Evolutionary conservation across 1,139 yeast genomes (phyloP).

Genomic region (Sugiyamaella grinbergsii): DNA sequence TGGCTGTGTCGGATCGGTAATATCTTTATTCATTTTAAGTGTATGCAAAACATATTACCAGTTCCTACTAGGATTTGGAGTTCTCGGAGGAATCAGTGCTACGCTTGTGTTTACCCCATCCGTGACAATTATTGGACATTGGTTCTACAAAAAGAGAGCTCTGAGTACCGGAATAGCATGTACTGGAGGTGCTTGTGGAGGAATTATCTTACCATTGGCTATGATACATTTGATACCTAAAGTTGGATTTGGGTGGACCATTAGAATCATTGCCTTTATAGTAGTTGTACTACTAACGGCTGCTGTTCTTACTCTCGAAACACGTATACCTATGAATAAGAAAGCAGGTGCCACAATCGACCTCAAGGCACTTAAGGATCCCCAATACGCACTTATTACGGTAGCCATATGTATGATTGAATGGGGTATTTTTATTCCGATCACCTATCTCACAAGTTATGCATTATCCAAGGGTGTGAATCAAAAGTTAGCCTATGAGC

Average conservation of each 20-base stretch:
- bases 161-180: slow-evolving; percentile 60
- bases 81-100: slow-evolving; percentile 59
- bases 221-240: slow-evolving; percentile 50
- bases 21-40: slow-evolving; percentile 57
- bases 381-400: slow-evolving; percentile 46
- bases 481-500: slow-evolving; percentile 48
- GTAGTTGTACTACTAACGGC: slow-evolving; percentile 46
- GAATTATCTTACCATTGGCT: slow-evolving; percentile 59
- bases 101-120: slow-evolving; percentile 61
- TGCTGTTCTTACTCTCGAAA: slow-evolving; percentile 49
- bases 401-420: slow-evolving; percentile 53
- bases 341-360: slow-evolving; percentile 42
- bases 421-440: slow-evolving; percentile 52
- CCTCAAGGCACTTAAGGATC: slow-evolving; percentile 48
- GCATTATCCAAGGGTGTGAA: slow-evolving; percentile 50
- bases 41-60: slow-evolving; percentile 57
- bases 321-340: slow-evolving; percentile 42
- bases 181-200: slow-evolving; percentile 65
- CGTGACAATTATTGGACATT: slow-evolving; percentile 62
- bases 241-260: slow-evolving; percentile 65
- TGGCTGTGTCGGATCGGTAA: slow-evolving; percentile 51
- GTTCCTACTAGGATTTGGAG: slow-evolving; percentile 59
- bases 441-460: slow-evolving; percentile 56
- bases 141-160: slow-evolving; percentile 59
- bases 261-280: slow-evolving; percentile 57